Percentiles rank a stretch among this genome's conserved stretches.
Evolutionary conservation across 2,329 filamentous ascomycete genomes (phyloP).

Genomic region (Alternaria infectoria): DNA sequence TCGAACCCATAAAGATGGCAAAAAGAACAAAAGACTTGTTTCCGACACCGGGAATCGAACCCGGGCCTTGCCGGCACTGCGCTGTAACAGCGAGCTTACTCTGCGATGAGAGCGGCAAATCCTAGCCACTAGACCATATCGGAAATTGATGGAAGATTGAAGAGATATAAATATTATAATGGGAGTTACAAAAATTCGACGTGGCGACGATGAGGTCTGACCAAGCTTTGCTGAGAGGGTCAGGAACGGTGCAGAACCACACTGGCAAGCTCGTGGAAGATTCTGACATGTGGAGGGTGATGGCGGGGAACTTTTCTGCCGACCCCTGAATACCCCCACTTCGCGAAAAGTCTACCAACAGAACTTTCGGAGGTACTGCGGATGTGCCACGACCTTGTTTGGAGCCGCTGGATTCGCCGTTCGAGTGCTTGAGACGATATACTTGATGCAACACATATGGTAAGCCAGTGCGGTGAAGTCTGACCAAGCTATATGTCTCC

Average conservation of each 20-base stretch:
- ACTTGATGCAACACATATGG: neutral
- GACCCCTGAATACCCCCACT: neutral
- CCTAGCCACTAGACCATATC: constrained; percentile 21
- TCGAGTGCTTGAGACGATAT: neutral
- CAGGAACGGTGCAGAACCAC: accelerated
- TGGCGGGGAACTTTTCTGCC: neutral
- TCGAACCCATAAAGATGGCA: neutral
- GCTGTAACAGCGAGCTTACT: constrained; percentile 6
- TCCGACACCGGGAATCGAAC: constrained; percentile 23
- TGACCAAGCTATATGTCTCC: neutral
- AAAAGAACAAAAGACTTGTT: constrained; percentile 1
- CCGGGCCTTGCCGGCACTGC: constrained; percentile 18
- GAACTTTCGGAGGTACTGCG: neutral
- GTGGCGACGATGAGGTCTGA: neutral
- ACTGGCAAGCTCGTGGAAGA: neutral
- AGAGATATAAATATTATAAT: neutral
- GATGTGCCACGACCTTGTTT: accelerated
- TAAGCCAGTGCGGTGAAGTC: neutral
- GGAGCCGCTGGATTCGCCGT: neutral
- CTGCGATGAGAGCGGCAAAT: constrained; percentile 20
- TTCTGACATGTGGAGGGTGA: neutral
- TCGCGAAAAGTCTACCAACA: neutral
- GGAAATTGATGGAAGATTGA: neutral
- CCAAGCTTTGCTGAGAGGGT: accelerated
- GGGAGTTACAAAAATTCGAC: neutral